A percentile compares a stretch with the other conserved stretches of the same genome.
Evolutionary conservation across 2,329 filamentous ascomycete genomes (phyloP).

Genomic region (Alternaria infectoria): DNA sequence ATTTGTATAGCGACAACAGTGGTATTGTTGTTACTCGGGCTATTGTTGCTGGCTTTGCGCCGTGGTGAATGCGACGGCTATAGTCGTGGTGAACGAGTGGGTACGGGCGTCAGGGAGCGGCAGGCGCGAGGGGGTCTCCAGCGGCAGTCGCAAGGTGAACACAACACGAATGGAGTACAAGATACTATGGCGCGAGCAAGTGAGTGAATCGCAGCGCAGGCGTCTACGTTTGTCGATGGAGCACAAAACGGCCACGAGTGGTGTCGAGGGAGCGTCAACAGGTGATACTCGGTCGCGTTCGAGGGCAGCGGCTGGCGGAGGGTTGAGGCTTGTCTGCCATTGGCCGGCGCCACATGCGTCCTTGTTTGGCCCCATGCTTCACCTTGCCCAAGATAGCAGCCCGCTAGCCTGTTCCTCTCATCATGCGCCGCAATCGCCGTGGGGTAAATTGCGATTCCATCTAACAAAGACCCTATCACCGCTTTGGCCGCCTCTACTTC

Average conservation of each 20-base stretch:
- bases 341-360: slow-evolving; percentile 14
- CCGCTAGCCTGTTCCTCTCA: slow-evolving; percentile 35
- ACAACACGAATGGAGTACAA: slow-evolving; percentile 15
- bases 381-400: slow-evolving; percentile 25
- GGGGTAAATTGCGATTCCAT: slow-evolving; percentile 28
- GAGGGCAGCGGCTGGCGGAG: slow-evolving; percentile 22
- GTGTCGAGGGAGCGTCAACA: slow-evolving; percentile 26
- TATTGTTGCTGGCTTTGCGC: slow-evolving; percentile 15
- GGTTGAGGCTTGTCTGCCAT: slow-evolving; percentile 18
- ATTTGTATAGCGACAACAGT: slow-evolving; percentile 22
- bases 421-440: slow-evolving; percentile 11
- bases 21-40: slow-evolving; percentile 1
- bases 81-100: slow-evolving; percentile 10
- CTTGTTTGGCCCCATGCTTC: slow-evolving; percentile 25
- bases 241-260: slow-evolving; percentile 30
- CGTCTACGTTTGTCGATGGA: slow-evolving; percentile 33
- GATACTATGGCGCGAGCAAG: slow-evolving; percentile 22
- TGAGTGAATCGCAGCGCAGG: slow-evolving; percentile 29
- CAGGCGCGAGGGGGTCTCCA: slow-evolving; percentile 28
- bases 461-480: slow-evolving; percentile 10
- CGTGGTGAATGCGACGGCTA: slow-evolving; percentile 23
- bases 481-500: slow-evolving; percentile 3
- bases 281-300: slow-evolving; percentile 12
- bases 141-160: slow-evolving; percentile 18
- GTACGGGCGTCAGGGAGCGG: slow-evolving; percentile 25